Conservation (phyloP, 2,329 filamentous ascomycete species). For the Trichoderma guizhouense region DNA sequence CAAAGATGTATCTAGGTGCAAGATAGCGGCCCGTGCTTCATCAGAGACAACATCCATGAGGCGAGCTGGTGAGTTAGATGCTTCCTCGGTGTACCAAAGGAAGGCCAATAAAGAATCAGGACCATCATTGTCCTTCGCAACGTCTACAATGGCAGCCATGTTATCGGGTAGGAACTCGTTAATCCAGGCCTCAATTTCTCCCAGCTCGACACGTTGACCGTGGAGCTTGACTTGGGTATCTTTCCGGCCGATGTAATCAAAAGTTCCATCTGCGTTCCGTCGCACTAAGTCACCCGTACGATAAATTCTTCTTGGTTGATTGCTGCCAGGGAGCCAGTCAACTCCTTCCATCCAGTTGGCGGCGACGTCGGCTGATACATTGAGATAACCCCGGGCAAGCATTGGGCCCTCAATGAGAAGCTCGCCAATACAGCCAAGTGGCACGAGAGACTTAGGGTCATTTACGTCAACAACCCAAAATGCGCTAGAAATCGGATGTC, state of each 20-base stretch:
- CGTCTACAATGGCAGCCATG: not conserved
- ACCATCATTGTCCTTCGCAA: not conserved
- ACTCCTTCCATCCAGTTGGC: slow-evolving; percentile 13
- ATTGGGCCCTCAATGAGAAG: slow-evolving; percentile 23
- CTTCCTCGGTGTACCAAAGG: not conserved
- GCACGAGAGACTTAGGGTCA: slow-evolving; percentile 17
- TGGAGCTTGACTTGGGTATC: slow-evolving; percentile 13
- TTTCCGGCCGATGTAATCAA: slow-evolving; percentile 6
- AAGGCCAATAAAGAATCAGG: not conserved
- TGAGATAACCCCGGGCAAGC: slow-evolving; percentile 22
- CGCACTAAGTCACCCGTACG: not conserved
- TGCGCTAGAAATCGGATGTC: slow-evolving; percentile 9
- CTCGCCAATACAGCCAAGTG: slow-evolving; percentile 23
- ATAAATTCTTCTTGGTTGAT: not conserved
- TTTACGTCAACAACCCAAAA: slow-evolving; percentile 23
- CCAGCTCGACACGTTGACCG: slow-evolving; percentile 6
- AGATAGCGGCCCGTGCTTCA: not conserved
- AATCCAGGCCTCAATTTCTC: slow-evolving; percentile 15
- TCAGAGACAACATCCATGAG: slow-evolving; percentile 12
- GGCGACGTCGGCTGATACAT: not conserved
- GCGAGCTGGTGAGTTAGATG: not conserved
- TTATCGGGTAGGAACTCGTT: not conserved
- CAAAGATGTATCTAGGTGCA: slow-evolving; percentile 18
- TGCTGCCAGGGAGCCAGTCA: not conserved
- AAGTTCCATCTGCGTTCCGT: slow-evolving; percentile 1